Evolutionary conservation across 1,284 basidiomycete genomes (phyloP).

Genomic region (Wallemia mellicola): DNA sequence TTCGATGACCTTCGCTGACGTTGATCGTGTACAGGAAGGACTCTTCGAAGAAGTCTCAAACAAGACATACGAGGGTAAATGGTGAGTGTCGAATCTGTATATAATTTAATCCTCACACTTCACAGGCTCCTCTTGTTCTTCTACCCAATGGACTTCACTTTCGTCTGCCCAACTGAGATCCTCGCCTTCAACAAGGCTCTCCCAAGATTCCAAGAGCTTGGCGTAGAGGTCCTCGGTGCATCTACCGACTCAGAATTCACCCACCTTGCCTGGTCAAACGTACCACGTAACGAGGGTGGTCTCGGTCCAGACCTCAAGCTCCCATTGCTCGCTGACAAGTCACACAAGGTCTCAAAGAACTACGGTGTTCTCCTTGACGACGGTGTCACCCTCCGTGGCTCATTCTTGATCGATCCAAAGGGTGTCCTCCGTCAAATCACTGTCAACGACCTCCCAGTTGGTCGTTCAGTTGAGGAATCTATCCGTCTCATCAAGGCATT

Average conservation of each 20-base stretch:
- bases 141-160: conserved; percentile 40
- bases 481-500: conserved; percentile 63
- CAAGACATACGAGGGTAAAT: conserved; percentile 44
- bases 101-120: neutral
- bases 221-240: conserved; percentile 38
- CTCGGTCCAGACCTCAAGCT: conserved; percentile 59
- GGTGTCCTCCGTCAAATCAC: conserved; percentile 56
- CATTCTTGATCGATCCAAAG: conserved; percentile 70
- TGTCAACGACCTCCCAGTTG: conserved; percentile 10
- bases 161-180: conserved; percentile 77
- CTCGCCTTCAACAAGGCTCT: conserved; percentile 69
- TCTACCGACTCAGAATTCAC: conserved; percentile 58
- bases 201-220: conserved; percentile 34
- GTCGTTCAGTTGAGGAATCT: conserved; percentile 9
- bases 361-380: conserved; percentile 66
- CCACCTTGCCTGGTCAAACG: conserved; percentile 43
- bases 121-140: conserved; percentile 42
- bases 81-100: conserved; percentile 20
- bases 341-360: conserved; percentile 22
- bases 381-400: conserved; percentile 51
- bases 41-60: conserved; percentile 43
- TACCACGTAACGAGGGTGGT: conserved; percentile 49
- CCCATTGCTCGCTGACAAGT: conserved; percentile 40
- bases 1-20: conserved; percentile 14
- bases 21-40: conserved; percentile 41